Conservation (phyloP, 2,329 filamentous ascomycete genomes). For the Aspergillus oerlinghausenensis region DNA sequence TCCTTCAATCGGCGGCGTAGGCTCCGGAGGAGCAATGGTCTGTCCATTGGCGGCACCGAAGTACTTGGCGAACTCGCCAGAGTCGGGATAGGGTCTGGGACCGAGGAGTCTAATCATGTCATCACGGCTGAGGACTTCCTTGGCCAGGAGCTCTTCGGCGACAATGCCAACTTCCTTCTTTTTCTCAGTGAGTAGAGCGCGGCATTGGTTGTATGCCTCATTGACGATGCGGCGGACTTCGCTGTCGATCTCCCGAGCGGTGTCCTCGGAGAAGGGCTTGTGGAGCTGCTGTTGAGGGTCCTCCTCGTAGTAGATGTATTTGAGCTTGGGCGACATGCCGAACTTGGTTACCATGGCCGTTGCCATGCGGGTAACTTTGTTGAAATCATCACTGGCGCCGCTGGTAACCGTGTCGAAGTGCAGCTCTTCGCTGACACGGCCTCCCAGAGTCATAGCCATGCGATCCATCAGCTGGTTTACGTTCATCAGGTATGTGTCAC, state of each 20-base stretch:
- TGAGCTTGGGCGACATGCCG: conserved; percentile 95
- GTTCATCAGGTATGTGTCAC: conserved; percentile 91
- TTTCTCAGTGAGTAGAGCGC: conserved; percentile 74
- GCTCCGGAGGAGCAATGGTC: conserved; percentile 52
- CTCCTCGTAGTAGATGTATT: conserved; percentile 83
- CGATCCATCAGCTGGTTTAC: conserved; percentile 95
- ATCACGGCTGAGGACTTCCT: conserved; percentile 87
- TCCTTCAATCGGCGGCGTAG: conserved; percentile 32
- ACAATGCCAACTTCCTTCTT: conserved; percentile 84
- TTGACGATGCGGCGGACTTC: conserved; percentile 92
- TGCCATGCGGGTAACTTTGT: conserved; percentile 94
- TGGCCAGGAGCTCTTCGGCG: conserved; percentile 85
- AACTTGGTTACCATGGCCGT: conserved; percentile 99
- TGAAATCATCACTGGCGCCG: conserved; percentile 94
- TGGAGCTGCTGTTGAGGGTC: conserved; percentile 70
- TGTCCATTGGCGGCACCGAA: conserved; percentile 57
- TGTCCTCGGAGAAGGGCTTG: conserved; percentile 95
- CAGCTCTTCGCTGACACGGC: conserved; percentile 89
- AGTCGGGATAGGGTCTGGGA: conserved; percentile 75
- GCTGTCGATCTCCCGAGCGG: conserved; percentile 82
- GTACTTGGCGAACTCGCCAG: conserved; percentile 89
- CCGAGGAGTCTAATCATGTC: conserved; percentile 89
- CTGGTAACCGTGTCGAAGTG: conserved; percentile 96
- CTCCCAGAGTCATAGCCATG: conserved; percentile 98
- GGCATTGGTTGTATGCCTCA: conserved; percentile 87